Evolutionary conservation across 2,329 filamentous ascomycete species (phyloP), one percentile per base, ranked within the genome.

Genomic region (Aspergillus sojae): DNA sequence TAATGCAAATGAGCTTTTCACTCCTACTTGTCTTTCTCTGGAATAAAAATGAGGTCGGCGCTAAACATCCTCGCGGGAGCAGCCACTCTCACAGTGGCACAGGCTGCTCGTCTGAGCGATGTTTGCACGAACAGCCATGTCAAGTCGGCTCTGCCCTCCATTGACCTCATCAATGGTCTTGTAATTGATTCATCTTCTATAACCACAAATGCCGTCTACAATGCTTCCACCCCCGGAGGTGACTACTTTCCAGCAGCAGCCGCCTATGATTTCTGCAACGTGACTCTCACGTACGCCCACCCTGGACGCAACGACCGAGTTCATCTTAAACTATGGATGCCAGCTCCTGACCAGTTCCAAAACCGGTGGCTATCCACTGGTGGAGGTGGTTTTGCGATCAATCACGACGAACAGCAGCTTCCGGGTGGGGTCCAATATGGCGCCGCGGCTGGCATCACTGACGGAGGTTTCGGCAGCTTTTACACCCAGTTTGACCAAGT

Each of bases 301-400:
- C 71, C 77, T 36, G 81, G 81, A 32, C 71, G 65, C n/a, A 69
- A 70, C 4, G 77, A 80, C 60, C 61, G 63, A 4, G 78, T 82
- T 0, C 69, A 74, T 41, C 68, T 82, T 5, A 72, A 73, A 30
- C 80, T 79, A 68, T 82, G 78, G 73, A 73, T 83, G 11, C 82
- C 82, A 0, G 67, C 77, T 4, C 81, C 81, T 0, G 70, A 70
- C 3, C 72, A 75, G 26, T 84, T 81, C 68, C 68, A 82, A 66
- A 82, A 81, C 54, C 77, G 82, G 2, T 85, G 78, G 62, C 73
- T 83, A n/a, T 74, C 79, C 0, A 79, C 78, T 2, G 82, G 82
- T 50, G 82, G 82, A 10, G 82, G 80, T 54, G 82, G 82, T 4
- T 79, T 77, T 46, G 78, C 80, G 46, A 82, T 83, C 71, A 81